Conservation (phyloP, 2,329 filamentous ascomycete genomes). For the Fulvia fulva region DNA sequence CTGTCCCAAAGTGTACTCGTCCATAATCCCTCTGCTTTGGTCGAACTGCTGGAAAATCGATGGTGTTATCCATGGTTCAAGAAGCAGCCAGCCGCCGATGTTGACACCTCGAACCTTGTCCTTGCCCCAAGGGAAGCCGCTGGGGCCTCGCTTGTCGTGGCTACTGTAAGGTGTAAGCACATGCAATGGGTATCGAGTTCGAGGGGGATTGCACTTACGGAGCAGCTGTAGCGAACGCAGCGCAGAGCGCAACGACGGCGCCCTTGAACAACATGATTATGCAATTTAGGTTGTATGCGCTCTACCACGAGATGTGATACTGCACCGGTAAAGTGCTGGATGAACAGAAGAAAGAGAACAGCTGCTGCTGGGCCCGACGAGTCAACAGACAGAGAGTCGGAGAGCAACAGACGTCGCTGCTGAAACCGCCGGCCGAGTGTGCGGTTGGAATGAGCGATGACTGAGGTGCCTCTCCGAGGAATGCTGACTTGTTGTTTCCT, state of each 20-base stretch:
- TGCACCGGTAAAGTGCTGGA: background rate
- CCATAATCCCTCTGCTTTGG: constrained; percentile 33
- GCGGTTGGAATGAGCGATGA: constrained; percentile 7
- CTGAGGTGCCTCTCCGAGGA: constrained; percentile 5
- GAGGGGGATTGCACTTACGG: constrained; percentile 20
- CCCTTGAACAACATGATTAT: constrained; percentile 26
- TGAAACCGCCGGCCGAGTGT: constrained; percentile 10
- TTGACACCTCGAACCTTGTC: constrained; percentile 51
- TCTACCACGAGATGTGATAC: background rate
- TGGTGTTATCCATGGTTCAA: constrained; percentile 53
- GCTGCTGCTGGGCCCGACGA: background rate
- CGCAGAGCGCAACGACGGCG: constrained; percentile 26
- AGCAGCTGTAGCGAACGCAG: constrained; percentile 22
- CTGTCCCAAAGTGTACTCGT: constrained; percentile 51
- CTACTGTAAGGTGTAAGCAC: constrained; percentile 10
- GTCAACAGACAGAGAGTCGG: background rate
- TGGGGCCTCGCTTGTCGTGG: constrained; percentile 21
- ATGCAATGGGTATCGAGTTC: background rate
- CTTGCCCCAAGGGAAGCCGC: constrained; percentile 47
- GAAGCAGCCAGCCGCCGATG: constrained; percentile 49
- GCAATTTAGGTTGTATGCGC: background rate
- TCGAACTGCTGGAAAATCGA: constrained; percentile 46
- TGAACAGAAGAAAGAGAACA: background rate
- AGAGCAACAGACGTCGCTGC: constrained; percentile 7
- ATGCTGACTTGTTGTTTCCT: constrained; percentile 12